phyloP scores from a whole-genome alignment of 257 asterid species.

The Nicotiana otophora region DNA sequence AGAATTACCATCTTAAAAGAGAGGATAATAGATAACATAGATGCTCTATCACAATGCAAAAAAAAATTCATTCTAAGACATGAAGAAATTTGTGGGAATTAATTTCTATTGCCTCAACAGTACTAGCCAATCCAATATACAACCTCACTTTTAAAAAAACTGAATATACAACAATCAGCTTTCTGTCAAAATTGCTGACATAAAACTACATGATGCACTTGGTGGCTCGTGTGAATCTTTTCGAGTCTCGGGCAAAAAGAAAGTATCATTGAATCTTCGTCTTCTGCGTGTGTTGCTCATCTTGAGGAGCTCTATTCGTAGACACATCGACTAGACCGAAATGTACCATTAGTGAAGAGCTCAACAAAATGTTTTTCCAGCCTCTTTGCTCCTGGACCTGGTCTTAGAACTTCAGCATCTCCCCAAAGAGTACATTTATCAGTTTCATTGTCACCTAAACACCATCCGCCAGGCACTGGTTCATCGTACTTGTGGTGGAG shows the following conservation, averaged over 20 bases:
- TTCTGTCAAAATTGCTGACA: constrained; percentile 3
- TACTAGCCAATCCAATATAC: not conserved
- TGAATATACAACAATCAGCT: constrained; percentile 3
- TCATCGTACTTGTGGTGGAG: constrained; percentile 38
- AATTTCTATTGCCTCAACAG: not conserved
- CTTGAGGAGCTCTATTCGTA: constrained; percentile 13
- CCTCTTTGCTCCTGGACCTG: constrained; percentile 63
- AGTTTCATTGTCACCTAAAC: constrained; percentile 50
- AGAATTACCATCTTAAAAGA: not conserved
- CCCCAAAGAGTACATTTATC: constrained; percentile 68
- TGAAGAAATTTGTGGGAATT: not conserved
- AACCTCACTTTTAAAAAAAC: not conserved
- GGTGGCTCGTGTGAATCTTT: not conserved
- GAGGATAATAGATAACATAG: not conserved
- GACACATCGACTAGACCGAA: constrained; percentile 36
- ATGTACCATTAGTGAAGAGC: constrained; percentile 33
- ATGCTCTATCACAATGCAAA: not conserved
- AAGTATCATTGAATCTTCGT: not conserved
- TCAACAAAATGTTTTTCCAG: constrained; percentile 51
- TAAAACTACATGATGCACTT: not conserved
- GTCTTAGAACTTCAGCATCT: constrained; percentile 72
- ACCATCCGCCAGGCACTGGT: constrained; percentile 91
- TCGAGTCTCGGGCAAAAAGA: not conserved
- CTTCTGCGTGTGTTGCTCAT: not conserved
- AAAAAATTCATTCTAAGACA: not conserved